Evolutionary conservation across 768 basidiomycete genomes (phyloP), one percentile per base, ranked within the genome.

Genomic region (Leccinum obscurum): DNA sequence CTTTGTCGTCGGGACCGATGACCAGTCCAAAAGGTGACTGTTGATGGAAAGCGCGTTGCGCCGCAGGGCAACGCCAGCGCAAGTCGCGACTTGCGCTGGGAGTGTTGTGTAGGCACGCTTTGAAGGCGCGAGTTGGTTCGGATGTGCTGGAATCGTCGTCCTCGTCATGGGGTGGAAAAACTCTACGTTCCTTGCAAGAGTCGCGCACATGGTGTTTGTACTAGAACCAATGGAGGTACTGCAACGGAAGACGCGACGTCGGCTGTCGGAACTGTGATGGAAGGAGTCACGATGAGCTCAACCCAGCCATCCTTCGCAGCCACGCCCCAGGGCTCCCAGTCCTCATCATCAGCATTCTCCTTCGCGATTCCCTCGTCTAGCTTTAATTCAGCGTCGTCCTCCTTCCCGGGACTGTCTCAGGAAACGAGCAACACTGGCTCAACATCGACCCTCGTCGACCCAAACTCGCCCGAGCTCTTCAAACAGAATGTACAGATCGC

Each of bases 401-500:
- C 64, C 6, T 75, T 67, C 24, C 48, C 68, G 5, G 11, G 28
- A 9, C 62, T 72, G n/a, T 72, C 74, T 15, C 72, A 75, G 59
- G 71, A 70, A 15, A 68, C 69, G 28, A 60, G 56, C 8, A 35
- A 46, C 14, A 52, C 58, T 2, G 20, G 61, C 3, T 59, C 63
- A 13, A 62, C 66, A 0, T 41, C 39, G 15, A 39, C 37, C 39
- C 69, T 75, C 53, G 61, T 58, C 6, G 87, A 88, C 60, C 81
- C 80, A 15, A 88, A 83, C 60, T 84, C 86, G 24, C 82, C 84
- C 15, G 84, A 83, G 28, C 58, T 78, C n/a, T 86, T 90, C 77
- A 85, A 84, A 62, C 82, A 83, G 54, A 85, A 85, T 67, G 62
- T 86, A 2, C 78, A 78, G 41, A 56, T 80, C 17, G 76, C 80